phyloP scores from a whole-genome alignment of 345 rosid genomes.

The Hevea brasiliensis region DNA sequence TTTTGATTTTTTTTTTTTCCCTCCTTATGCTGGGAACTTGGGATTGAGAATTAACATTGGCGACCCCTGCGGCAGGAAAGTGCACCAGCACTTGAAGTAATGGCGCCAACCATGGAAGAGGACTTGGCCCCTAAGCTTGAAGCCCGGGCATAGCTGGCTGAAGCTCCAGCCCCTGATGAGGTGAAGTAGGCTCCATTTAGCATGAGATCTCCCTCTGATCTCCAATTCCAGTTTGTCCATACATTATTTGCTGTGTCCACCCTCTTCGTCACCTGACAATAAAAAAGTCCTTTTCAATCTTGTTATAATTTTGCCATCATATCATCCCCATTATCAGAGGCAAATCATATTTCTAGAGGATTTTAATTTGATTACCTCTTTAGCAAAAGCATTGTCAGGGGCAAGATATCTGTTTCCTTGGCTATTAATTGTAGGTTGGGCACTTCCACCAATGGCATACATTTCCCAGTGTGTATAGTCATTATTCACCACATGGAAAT shows the following conservation, averaged over 20 bases:
- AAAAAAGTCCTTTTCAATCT: background rate
- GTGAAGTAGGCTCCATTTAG: constrained; percentile 30
- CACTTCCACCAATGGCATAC: constrained; percentile 34
- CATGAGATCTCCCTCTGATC: constrained; percentile 30
- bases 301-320: background rate
- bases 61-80: constrained; percentile 42
- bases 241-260: background rate
- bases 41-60: constrained; percentile 42
- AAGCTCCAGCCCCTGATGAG: constrained; percentile 30
- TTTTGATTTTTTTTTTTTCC: background rate
- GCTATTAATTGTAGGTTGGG: constrained; percentile 29
- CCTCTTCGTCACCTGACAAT: constrained; percentile 28
- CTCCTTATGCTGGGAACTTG: background rate
- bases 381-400: constrained; percentile 23
- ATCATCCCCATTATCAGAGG: too few species aligned
- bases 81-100: constrained; percentile 24
- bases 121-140: constrained; percentile 34
- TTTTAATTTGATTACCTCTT: constrained; percentile 14
- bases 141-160: constrained; percentile 32
- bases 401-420: constrained; percentile 31
- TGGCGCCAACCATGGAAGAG: constrained; percentile 28
- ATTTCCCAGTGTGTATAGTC: constrained; percentile 34
- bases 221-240: constrained; percentile 30
- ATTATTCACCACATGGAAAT: constrained; percentile 30
- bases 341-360: background rate